Evolutionary conservation across 2,329 filamentous ascomycete species (phyloP), one percentile per base, ranked within the genome.

Genomic region (Zasmidium cellare): DNA sequence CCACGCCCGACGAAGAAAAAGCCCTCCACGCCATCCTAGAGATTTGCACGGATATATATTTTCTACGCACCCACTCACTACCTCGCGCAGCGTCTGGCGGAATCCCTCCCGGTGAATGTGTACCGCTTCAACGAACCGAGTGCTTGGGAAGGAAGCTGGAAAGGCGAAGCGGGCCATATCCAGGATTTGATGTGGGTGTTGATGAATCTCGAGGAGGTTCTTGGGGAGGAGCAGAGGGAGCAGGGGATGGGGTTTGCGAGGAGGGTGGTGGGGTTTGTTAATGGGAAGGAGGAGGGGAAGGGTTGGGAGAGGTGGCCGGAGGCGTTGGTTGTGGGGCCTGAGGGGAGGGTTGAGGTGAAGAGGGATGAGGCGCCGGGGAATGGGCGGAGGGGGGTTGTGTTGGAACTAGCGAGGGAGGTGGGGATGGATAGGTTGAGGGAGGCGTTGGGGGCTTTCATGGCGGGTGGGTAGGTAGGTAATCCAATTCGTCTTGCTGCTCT

Each of bases 111-210:
- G 9, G 62, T 61, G 67, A 76, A 75, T 57, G 69, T 76, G 5
- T 79, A 78, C 59, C 72, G 76, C 47, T 80, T 81, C 71, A 79
- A 80, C 56, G 78, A 80, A 55, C 71, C 69, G 0, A 81, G 80
- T 57, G 77, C 78, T 0, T 81, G 77, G 76, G 71, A 76, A 0
- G 79, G 79, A 0, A 69, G 69, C 63, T 66, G 57, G 67, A 73
- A 77, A 56, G 76, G 75, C 1, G 62, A 68, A 22, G 67, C 76
- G 0, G 73, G 68, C 1, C 79, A 81, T 59, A 75, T 80, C n/a
- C 69, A 80, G 1, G 79, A 81, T 31, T 63, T 78, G 12, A 72
- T 73, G 0, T 79, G 74, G 47, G 61, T 81, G 12, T 77, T 79
- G 56, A 77, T 80, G 64, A 81, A 80, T 45, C 79, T 74, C 64